Evolutionary conservation across 2,329 filamentous ascomycete genomes (phyloP), one percentile per base, ranked within the genome.

Genomic region (Venturia nashicola): DNA sequence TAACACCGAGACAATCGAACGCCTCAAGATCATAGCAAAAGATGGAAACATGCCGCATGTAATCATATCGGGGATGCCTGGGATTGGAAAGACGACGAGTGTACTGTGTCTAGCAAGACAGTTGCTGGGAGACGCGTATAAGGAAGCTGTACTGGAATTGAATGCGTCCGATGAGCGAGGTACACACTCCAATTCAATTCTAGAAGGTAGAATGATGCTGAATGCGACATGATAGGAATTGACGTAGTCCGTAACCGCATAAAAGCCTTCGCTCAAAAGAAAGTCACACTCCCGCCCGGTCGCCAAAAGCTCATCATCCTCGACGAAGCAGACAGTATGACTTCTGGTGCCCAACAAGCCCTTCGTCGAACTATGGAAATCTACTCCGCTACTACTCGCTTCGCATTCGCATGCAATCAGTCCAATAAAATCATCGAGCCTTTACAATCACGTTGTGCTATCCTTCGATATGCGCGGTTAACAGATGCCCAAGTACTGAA

Each of bases 371-470:
- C 94, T 0, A 99, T 99, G 94, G 94, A 99, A 75, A 99, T 97
- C 61, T 97, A 97, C 79, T 95, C 91, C 51, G 88, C 91, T 67
- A 99, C 94, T 1, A 99, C 94, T 2, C 85, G 94, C 65, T 99
- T 99, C 72, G 94, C 94, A 0, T 99, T 99, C 72, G 94, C 94
- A 2, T 99, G 94, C 81, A 99, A 99, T 75, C 91, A 96, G 79
- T 94, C 89, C 67, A 99, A 97, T 80, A 99, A 97, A 78, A 97
- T 99, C 73, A 99, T 99, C 75, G 94, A 99, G 76, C 94, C 94
- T n/a, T 81, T 99, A 61, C 94, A 99, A 76, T 97, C 92, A 20
- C 86, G 94, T 70, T 99, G 94, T 74, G 94, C 94, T 23, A 97
- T 99, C 72, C 83, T 99, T 64, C 88, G 94, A 65, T 99, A 97